Conservation (phyloP, 176 grass and related monocot species). For the Triticum timopheevii region DNA sequence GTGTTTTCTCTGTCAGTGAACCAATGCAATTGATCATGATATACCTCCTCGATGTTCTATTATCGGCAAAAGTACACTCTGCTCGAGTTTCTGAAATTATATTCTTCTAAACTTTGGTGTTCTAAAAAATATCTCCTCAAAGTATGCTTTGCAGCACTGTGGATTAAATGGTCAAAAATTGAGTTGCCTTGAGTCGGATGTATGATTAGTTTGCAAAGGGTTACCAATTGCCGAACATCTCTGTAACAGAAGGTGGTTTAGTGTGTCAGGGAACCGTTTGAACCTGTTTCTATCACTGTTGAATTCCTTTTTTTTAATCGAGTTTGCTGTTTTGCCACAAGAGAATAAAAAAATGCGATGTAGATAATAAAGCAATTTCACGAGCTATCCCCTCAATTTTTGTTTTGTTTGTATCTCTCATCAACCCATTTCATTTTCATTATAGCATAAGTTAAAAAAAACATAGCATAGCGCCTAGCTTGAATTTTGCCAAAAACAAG, state of each 20-base stretch:
- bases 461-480: no score
- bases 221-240: neutral
- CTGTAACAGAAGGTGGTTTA: neutral
- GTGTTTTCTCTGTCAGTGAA: neutral
- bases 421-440: no score
- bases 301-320: neutral
- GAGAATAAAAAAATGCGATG: no score
- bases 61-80: neutral
- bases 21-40: neutral
- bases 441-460: no score
- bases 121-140: neutral
- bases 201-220: neutral
- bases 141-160: neutral
- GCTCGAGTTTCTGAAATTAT: neutral
- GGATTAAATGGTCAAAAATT: constrained; percentile 1
- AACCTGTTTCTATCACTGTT: neutral
- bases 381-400: no score
- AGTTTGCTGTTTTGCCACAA: no score
- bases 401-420: no score
- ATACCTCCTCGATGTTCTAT: neutral
- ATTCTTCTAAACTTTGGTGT: neutral
- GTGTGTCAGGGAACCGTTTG: neutral
- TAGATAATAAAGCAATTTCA: no score
- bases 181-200: neutral
- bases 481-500: no score